phyloP scores from a whole-genome alignment of 345 rosid genomes.

The Heritiera littoralis region DNA sequence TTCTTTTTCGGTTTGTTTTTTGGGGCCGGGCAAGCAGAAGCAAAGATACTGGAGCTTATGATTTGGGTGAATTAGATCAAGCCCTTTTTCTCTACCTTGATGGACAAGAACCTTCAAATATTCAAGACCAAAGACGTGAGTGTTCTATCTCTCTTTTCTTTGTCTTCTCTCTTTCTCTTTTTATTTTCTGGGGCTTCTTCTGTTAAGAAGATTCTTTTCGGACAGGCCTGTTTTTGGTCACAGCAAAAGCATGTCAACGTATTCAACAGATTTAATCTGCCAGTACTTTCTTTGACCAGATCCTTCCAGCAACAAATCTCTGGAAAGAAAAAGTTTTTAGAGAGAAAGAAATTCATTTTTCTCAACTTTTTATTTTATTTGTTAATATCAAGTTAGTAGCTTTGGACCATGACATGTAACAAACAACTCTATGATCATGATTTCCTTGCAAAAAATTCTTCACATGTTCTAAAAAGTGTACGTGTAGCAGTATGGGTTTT shows the following conservation, averaged over 20 bases:
- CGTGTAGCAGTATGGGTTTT: constrained; percentile 30
- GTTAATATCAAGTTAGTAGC: constrained; percentile 16
- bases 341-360: not conserved
- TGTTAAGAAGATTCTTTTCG: constrained; percentile 31
- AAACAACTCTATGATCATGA: constrained; percentile 33
- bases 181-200: constrained; percentile 20
- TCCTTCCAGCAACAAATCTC: constrained; percentile 46
- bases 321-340: constrained; percentile 16
- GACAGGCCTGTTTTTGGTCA: constrained; percentile 42
- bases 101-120: constrained; percentile 66
- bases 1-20: not conserved
- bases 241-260: constrained; percentile 51
- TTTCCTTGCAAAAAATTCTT: constrained; percentile 24
- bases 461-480: constrained; percentile 29
- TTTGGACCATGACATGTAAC: constrained; percentile 33
- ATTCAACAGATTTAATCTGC: constrained; percentile 43
- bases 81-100: constrained; percentile 91
- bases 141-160: constrained; percentile 18
- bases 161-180: constrained; percentile 18
- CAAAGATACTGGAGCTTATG: constrained; percentile 54
- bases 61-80: constrained; percentile 92
- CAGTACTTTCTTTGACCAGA: constrained; percentile 79
- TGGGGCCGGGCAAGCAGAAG: constrained; percentile 28
- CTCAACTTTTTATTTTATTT: constrained; percentile 18
- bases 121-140: constrained; percentile 80